Evolutionary conservation across 2,329 filamentous ascomycete species (phyloP).

Genomic region (Trematosphaeria pertusa): DNA sequence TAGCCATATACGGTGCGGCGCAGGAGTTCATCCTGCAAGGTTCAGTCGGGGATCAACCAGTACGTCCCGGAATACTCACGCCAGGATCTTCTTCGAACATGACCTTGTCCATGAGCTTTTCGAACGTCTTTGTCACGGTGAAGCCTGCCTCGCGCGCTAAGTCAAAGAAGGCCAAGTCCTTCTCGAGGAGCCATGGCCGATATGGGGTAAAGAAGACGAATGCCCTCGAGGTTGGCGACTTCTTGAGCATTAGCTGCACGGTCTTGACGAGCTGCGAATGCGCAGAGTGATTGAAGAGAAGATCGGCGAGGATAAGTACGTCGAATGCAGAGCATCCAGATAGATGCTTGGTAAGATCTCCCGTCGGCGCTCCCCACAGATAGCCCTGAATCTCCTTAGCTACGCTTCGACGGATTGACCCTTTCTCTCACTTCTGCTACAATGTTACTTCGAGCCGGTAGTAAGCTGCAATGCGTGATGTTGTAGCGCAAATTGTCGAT

Average conservation of each 20-base stretch:
- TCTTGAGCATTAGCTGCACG: constrained; percentile 70
- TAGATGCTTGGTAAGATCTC: constrained; percentile 65
- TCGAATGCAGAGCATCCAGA: constrained; percentile 68
- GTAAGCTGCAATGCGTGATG: constrained; percentile 63
- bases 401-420: not conserved
- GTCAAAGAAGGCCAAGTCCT: constrained; percentile 88
- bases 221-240: constrained; percentile 64
- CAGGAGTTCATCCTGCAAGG: constrained; percentile 71
- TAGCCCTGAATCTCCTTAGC: constrained; percentile 64
- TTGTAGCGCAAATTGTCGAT: constrained; percentile 81
- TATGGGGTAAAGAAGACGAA: constrained; percentile 96
- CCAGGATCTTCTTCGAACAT: constrained; percentile 91
- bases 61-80: constrained; percentile 50
- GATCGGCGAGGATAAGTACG: constrained; percentile 82
- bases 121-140: constrained; percentile 77
- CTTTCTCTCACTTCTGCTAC: constrained; percentile 42
- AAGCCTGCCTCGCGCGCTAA: constrained; percentile 75
- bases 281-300: constrained; percentile 90
- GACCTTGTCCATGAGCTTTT: constrained; percentile 82
- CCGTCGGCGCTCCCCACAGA: constrained; percentile 77
- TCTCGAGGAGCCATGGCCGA: constrained; percentile 84
- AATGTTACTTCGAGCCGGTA: constrained; percentile 47
- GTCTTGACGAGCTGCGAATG: constrained; percentile 79
- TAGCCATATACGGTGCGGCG: constrained; percentile 85
- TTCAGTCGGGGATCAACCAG: not conserved